Percentiles rank a stretch among this genome's conserved stretches.
phyloP scores from a whole-genome alignment of 345 rosid species.

The Viola odorata region DNA sequence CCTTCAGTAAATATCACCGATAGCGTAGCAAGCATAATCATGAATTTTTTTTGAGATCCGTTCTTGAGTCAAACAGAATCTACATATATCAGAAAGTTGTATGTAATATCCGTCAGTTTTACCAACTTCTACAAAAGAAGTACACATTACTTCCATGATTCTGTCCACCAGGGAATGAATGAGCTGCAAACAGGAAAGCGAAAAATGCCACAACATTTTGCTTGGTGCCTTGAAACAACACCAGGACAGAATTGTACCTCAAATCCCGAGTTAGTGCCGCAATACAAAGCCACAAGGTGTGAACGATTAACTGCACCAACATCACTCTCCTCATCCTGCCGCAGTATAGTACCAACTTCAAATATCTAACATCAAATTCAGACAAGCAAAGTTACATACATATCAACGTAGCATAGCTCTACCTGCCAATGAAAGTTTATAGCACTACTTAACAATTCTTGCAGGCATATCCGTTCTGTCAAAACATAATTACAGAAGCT shows the following conservation, averaged over 20 bases:
- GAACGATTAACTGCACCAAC: conserved; percentile 77
- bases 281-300: conserved; percentile 65
- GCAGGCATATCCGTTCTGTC: background rate
- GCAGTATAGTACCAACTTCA: conserved; percentile 70
- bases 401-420: background rate
- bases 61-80: conserved; percentile 1
- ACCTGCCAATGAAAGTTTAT: background rate
- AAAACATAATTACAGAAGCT: no score
- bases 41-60: background rate
- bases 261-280: conserved; percentile 92
- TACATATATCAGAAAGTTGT: conserved; percentile 55
- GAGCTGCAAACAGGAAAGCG: conserved; percentile 38
- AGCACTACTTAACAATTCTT: background rate
- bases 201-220: background rate
- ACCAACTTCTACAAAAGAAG: conserved; percentile 50
- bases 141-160: conserved; percentile 78
- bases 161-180: conserved; percentile 87
- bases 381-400: conserved; percentile 7
- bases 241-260: conserved; percentile 48
- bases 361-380: conserved; percentile 47
- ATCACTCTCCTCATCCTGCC: conserved; percentile 61
- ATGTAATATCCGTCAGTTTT: conserved; percentile 57
- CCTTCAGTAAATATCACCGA: conserved; percentile 37
- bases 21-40: background rate
- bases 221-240: background rate